Evolutionary conservation across 2,329 filamentous ascomycete species (phyloP), one percentile per base, ranked within the genome.

Genomic region (Fusarium verrucosum): DNA sequence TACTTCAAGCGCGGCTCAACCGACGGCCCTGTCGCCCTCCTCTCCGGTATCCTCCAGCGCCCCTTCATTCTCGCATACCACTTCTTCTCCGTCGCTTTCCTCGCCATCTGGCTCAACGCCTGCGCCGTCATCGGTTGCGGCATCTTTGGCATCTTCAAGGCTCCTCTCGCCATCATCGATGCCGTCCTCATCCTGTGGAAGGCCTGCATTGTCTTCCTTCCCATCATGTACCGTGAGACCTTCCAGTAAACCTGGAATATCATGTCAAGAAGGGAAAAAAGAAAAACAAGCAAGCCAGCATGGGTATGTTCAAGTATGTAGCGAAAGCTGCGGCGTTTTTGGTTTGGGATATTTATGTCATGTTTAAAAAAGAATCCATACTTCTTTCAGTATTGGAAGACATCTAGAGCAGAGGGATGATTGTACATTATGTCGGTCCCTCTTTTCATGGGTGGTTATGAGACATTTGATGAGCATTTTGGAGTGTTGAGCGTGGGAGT

Each of bases 31-130:
- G 88, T 90, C 41, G 91, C 91, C 26, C 81, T 99, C 58, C 83
- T 99, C 10, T 92, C 87, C 1, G 95, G 93, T 14, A 84, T 98
- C 55, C 89, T 96, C 66, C 85, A 89, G 45, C 85, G 88, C 50
- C 95, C 95, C 0, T 77, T 88, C 47, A 85, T 93, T 35, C 87
- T 99, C 35, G 89, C 95, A 70, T 91, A 90, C 75, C 95, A 99
- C 78, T 99, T 99, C 81, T 99, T 97, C 80, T 87, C 89, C 25
- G 95, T 99, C 28, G 95, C 95, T 4, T 88, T 98, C 68, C 85
- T 96, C 66, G 88, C 90, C 23, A 92, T 98, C 66, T 96, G 91
- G 90, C 73, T 88, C 61, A 79, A 83, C 59, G 73, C 72, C 6
- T 69, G 78, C 38, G 74, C 77, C 10, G 73, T 81, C 51, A 58